Conservation (phyloP, 208 protist species). For the Leptomonas pyrrhocoris region DNA sequence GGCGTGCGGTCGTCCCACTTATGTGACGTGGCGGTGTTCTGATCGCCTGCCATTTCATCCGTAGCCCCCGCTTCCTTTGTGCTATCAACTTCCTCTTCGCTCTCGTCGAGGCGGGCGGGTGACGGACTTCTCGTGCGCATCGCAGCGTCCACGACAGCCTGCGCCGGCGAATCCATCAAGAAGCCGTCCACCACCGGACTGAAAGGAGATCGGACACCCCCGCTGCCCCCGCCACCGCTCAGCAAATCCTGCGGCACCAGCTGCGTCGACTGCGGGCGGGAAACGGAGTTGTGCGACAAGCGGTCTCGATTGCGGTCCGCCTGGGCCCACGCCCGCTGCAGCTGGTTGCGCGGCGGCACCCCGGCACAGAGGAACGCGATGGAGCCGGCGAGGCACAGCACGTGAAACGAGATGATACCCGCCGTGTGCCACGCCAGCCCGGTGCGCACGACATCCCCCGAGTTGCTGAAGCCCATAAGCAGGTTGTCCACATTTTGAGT, state of each 20-base stretch:
- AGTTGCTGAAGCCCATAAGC: neutral
- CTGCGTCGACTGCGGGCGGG: slow-evolving; percentile 29
- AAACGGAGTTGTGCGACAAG: slow-evolving; percentile 22
- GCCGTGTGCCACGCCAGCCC: slow-evolving; percentile 40
- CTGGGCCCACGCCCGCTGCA: slow-evolving; percentile 66
- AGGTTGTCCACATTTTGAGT: neutral
- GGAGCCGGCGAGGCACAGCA: slow-evolving; percentile 46
- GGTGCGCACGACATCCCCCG: slow-evolving; percentile 12
- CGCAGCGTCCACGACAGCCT: neutral
- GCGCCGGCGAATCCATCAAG: slow-evolving; percentile 7
- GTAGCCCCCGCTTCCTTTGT: neutral
- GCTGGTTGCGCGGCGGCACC: slow-evolving; percentile 41
- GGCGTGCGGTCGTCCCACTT: slow-evolving; percentile 20
- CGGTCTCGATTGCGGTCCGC: slow-evolving; percentile 48
- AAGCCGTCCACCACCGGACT: slow-evolving; percentile 21
- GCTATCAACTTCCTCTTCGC: neutral
- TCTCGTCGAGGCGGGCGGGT: neutral
- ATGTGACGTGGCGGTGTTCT: neutral
- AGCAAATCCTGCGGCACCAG: slow-evolving; percentile 31
- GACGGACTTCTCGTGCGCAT: neutral
- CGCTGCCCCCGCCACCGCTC: neutral
- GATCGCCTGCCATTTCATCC: neutral
- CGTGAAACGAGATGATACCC: slow-evolving; percentile 40
- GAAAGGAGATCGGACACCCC: slow-evolving; percentile 10
- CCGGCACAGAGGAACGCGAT: slow-evolving; percentile 54